Conservation (phyloP, 768 basidiomycete species). For the Trametes elegans region DNA sequence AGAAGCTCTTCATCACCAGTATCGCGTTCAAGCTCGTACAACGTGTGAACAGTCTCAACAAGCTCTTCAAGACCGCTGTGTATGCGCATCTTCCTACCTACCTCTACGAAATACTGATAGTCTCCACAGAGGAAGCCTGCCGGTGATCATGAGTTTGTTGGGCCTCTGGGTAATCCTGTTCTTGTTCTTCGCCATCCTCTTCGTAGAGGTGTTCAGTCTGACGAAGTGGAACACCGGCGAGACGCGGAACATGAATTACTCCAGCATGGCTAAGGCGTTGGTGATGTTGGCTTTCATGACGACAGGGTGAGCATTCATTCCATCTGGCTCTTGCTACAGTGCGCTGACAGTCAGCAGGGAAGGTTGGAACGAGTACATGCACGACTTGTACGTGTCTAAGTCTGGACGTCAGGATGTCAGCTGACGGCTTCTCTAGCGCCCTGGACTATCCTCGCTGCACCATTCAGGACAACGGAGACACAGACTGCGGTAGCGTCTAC, state of each 20-base stretch:
- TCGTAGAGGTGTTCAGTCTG: constrained; percentile 86
- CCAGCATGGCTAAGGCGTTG: constrained; percentile 71
- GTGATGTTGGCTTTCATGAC: constrained; percentile 93
- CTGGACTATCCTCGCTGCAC: constrained; percentile 81
- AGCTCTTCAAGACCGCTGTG: constrained; percentile 95
- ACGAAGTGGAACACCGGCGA: constrained; percentile 81
- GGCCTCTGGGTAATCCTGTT: constrained; percentile 89
- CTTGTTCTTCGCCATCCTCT: constrained; percentile 87
- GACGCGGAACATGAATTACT: constrained; percentile 71
- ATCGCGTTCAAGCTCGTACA: constrained; percentile 95
- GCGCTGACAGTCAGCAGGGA: constrained; percentile 50
- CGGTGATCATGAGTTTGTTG: constrained; percentile 81
- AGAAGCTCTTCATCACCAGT: constrained; percentile 90
- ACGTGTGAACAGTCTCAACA: constrained; percentile 81
- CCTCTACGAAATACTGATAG: too few relatives aligned
- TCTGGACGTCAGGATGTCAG: background rate
- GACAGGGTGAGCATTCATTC: constrained; percentile 81
- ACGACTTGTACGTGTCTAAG: constrained; percentile 73
- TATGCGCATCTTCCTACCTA: too few relatives aligned
- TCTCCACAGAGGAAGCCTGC: constrained; percentile 68
- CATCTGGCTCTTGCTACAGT: background rate
- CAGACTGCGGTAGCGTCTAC: constrained; percentile 83
- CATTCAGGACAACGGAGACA: constrained; percentile 45
- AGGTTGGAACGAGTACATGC: constrained; percentile 98
- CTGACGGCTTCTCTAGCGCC: constrained; percentile 47